Evolutionary conservation across 2,329 filamentous ascomycete genomes (phyloP).

Genomic region (Pseudogymnoascus sp.): DNA sequence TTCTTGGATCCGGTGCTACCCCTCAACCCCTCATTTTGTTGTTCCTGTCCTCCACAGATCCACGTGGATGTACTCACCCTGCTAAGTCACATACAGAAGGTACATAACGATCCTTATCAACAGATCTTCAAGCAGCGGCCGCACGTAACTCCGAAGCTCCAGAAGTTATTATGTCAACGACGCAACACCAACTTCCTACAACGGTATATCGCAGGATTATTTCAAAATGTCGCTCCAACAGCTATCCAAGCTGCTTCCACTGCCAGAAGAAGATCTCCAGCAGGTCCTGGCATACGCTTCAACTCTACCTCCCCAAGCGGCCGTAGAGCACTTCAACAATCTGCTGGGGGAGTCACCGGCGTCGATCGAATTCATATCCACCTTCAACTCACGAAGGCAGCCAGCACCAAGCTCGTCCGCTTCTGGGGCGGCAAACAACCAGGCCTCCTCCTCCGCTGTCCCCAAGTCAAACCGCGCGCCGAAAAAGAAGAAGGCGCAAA

Average conservation of each 20-base stretch:
- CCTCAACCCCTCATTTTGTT: conserved; percentile 7
- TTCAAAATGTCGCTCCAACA: conserved; percentile 47
- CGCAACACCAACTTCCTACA: neutral
- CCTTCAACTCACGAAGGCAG: conserved; percentile 61
- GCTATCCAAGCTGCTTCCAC: conserved; percentile 69
- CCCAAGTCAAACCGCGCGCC: conserved; percentile 42
- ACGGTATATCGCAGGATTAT: neutral
- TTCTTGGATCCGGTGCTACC: neutral
- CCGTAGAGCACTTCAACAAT: conserved; percentile 78
- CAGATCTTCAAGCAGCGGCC: neutral
- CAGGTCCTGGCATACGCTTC: conserved; percentile 78
- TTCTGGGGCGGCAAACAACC: conserved; percentile 5
- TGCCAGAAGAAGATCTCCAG: conserved; percentile 76
- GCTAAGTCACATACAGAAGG: neutral
- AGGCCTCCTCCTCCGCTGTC: conserved; percentile 25
- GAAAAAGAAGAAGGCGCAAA: conserved; percentile 51
- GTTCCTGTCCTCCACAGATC: neutral
- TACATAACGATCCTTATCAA: neutral
- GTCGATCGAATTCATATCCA: conserved; percentile 62
- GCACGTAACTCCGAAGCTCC: neutral
- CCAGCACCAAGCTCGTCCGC: conserved; percentile 29
- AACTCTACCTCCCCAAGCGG: conserved; percentile 67
- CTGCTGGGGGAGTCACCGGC: conserved; percentile 80
- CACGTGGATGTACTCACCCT: neutral
- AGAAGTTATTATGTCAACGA: neutral